These are phyloP conservation scores for Aspergillus versicolor DNA, from an alignment of 2,329 filamentous ascomycete species.

Conservation along the genomic window DNA sequence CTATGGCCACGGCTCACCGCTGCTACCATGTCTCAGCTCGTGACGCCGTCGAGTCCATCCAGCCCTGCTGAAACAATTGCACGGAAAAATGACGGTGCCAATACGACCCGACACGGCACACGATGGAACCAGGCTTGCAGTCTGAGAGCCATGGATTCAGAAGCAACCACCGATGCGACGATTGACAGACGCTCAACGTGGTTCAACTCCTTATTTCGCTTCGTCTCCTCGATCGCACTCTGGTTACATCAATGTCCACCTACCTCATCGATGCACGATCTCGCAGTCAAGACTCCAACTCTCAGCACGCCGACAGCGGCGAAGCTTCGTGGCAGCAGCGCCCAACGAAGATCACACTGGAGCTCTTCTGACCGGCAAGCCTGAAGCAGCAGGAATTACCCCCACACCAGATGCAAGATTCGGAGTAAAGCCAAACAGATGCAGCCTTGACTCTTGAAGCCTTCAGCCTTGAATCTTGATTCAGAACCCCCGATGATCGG, in stretches of 20 bases:
- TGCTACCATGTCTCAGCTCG: background rate
- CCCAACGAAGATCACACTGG: constrained; percentile 1
- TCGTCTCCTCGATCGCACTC: background rate
- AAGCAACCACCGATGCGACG: background rate
- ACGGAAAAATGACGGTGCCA: background rate
- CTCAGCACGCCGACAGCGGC: background rate
- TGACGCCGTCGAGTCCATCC: constrained; percentile 5
- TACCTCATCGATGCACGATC: background rate
- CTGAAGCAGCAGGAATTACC: constrained; percentile 6
- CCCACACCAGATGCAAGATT: background rate
- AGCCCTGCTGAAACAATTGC: no score
- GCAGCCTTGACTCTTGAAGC: background rate
- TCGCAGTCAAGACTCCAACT: background rate
- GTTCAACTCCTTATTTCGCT: background rate
- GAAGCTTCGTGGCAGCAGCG: constrained; percentile 1
- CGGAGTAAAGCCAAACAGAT: background rate
- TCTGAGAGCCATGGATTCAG: background rate
- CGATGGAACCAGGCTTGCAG: background rate
- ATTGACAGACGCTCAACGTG: background rate
- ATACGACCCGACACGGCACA: background rate
- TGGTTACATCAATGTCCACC: background rate
- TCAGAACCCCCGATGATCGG: constrained; percentile 3
- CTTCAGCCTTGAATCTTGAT: background rate
- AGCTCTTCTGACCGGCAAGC: constrained; percentile 1
- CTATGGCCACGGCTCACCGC: background rate